Base-by-base conservation (phyloP, 352 stramenopile species). In the Phytophthora constricta region DNA sequence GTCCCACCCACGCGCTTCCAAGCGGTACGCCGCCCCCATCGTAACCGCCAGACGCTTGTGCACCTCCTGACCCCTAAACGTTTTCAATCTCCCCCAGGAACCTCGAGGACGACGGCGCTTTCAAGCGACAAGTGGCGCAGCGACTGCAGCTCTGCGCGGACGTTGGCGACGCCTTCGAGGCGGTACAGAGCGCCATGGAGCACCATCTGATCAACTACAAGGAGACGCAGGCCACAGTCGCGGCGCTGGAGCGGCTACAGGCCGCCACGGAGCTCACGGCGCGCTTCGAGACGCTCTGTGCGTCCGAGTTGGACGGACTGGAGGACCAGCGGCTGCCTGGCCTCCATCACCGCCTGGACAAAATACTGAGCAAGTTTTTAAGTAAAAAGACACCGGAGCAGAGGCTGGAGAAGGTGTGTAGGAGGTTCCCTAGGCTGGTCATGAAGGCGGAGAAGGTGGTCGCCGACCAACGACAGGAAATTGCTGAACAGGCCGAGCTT, bases 41-140 rank as follows among this genome's bases (percentile, higher is more conserved):
- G 8, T 19, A 39, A n/a, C 5, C 17, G 3, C n/a, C 42, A 52
- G 9, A 26, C 14, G 3, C 27, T 37, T 14, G n/a, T 55, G 17
- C 27, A 39, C 20, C 5, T 19, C 17, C 4, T 46, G 8, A 57
- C 19, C 53, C 4, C 22, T 57, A 48, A 53, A 14, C 27, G 28
- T 1, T 17, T 3, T 39, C 5, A 8, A 22, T 25, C 26, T 16
- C 11, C 27, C 17, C 4, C 52, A 76, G 68, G 37, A 76, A 72
- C n/a, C 58, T 34, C 34, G 58, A 62, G 8, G 25, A 20, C 13
- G 52, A 98, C 58, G 95, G 89, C 13, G 86, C 84, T 68, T 97
- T 95, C 57, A 53, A 74, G 39, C 60, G 66, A 1, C 53, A 57
- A 45, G 58, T 72, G 13, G 68, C 68, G 8, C 57, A 27, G 8